These are phyloP conservation scores for Nakazawaea ishiwadae DNA, from an alignment of 805 yeast species.

Conservation along the genomic window DNA sequence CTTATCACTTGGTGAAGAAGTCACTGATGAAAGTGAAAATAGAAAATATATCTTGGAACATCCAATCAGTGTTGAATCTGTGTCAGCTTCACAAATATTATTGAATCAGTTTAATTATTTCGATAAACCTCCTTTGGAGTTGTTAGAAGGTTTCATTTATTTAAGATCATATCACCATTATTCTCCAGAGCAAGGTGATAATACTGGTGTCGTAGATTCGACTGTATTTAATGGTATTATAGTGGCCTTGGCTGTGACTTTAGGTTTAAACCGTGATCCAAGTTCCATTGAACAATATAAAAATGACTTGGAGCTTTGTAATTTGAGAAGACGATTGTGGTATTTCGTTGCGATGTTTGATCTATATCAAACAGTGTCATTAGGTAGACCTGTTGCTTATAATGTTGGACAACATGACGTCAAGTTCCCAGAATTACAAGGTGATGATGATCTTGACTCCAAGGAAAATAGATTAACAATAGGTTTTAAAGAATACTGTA, in stretches of 20 bases:
- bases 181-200: constrained; percentile 57
- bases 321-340: constrained; percentile 12
- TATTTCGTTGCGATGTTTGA: constrained; percentile 6
- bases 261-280: constrained; percentile 70
- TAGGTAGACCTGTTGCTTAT: constrained; percentile 8
- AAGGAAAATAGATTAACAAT: background rate
- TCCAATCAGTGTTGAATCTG: constrained; percentile 41
- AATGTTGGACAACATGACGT: background rate
- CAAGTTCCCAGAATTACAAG: constrained; percentile 2
- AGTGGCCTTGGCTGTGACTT: constrained; percentile 60
- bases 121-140: constrained; percentile 42
- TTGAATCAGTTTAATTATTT: constrained; percentile 49
- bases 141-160: constrained; percentile 50
- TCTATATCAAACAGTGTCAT: constrained; percentile 7
- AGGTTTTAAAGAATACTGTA: background rate
- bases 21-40: constrained; percentile 23
- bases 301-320: constrained; percentile 2
- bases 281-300: constrained; percentile 3
- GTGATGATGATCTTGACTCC: background rate
- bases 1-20: constrained; percentile 31
- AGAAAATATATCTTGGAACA: constrained; percentile 36
- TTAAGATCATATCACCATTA: constrained; percentile 45
- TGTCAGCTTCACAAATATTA: constrained; percentile 49
- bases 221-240: constrained; percentile 47
- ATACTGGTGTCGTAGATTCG: constrained; percentile 53